phyloP scores from a whole-genome alignment of 1,284 basidiomycete species.

The Ceratobasidium sp. region DNA sequence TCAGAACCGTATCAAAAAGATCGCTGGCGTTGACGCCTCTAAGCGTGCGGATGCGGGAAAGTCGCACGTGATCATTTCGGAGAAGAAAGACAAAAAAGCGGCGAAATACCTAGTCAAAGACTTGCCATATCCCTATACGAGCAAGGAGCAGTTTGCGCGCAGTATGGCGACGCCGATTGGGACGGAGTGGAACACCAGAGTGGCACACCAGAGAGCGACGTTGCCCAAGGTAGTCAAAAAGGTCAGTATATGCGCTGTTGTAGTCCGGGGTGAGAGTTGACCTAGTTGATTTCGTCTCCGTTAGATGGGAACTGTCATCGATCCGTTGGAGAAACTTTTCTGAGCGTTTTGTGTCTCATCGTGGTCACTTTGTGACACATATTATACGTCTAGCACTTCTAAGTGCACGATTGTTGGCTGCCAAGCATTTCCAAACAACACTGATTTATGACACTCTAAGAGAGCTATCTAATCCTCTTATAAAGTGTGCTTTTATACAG shows the following conservation, averaged over 20 bases:
- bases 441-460: too few relatives aligned
- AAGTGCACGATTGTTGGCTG: too few relatives aligned
- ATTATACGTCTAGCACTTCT: too few relatives aligned
- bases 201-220: slow-evolving; percentile 86
- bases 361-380: too few relatives aligned
- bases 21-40: slow-evolving; percentile 80
- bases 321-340: slow-evolving; percentile 72
- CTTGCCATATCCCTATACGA: slow-evolving; percentile 90
- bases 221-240: slow-evolving; percentile 87
- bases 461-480: too few relatives aligned
- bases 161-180: slow-evolving; percentile 85
- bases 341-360: slow-evolving; percentile 49
- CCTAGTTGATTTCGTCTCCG: slow-evolving; percentile 37
- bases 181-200: slow-evolving; percentile 91
- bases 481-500: too few relatives aligned
- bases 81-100: slow-evolving; percentile 94
- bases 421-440: too few relatives aligned
- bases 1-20: slow-evolving; percentile 76
- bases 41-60: slow-evolving; percentile 86
- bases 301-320: slow-evolving; percentile 79
- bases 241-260: slow-evolving; percentile 59
- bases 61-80: slow-evolving; percentile 91
- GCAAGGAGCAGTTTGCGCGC: slow-evolving; percentile 87
- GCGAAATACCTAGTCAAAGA: slow-evolving; percentile 88
- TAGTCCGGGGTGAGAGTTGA: slow-evolving; percentile 27